phyloP scores from a whole-genome alignment of 2,329 filamentous ascomycete species.

The Clarireedia sp. region DNA sequence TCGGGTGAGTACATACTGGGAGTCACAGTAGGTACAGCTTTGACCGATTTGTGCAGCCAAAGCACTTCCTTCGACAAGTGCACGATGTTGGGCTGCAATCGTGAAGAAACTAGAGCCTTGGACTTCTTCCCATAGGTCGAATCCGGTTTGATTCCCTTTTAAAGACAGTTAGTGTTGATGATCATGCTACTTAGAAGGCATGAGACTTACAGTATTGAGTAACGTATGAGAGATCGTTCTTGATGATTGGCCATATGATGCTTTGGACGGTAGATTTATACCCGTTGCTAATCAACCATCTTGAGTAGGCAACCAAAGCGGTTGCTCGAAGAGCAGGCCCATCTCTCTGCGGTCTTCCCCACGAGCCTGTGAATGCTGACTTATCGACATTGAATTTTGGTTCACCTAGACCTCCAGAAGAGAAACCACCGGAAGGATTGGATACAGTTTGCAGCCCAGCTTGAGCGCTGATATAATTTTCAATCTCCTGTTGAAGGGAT shows the following conservation, averaged over 20 bases:
- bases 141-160: constrained; percentile 43
- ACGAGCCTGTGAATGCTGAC: constrained; percentile 53
- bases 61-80: constrained; percentile 57
- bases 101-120: constrained; percentile 75
- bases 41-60: constrained; percentile 58
- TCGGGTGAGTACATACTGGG: constrained; percentile 32
- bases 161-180: neutral
- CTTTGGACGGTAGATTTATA: constrained; percentile 34
- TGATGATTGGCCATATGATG: constrained; percentile 65
- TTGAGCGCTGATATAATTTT: constrained; percentile 62
- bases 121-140: constrained; percentile 81
- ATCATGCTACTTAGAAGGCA: neutral
- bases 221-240: constrained; percentile 69
- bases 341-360: constrained; percentile 75
- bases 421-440: constrained; percentile 44
- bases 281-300: constrained; percentile 62
- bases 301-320: constrained; percentile 63
- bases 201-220: constrained; percentile 54
- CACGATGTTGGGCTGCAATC: constrained; percentile 58
- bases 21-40: constrained; percentile 51
- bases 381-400: constrained; percentile 64
- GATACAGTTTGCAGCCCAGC: constrained; percentile 47
- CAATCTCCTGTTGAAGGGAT: constrained; percentile 43
- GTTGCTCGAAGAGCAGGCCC: constrained; percentile 71
- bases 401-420: constrained; percentile 53